Conservation (phyloP, 2,329 filamentous ascomycete genomes). For the Hymenoscyphus albidus region DNA sequence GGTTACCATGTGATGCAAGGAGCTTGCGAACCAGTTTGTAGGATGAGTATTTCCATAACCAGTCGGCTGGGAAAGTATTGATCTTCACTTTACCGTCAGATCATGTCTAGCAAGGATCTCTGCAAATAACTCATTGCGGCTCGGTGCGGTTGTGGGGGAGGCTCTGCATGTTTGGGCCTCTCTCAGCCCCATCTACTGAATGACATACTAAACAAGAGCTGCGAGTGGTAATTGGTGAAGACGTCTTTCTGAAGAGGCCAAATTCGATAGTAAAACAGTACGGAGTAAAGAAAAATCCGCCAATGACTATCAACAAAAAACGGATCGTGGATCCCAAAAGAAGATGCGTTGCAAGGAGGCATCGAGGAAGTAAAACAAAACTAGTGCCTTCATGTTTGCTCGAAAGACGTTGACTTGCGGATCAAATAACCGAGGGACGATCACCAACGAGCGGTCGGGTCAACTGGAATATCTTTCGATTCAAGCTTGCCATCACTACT, state of each 20-base stretch:
- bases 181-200: background rate
- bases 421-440: background rate
- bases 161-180: background rate
- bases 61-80: background rate
- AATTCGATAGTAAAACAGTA: background rate
- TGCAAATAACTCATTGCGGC: background rate
- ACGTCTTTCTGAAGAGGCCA: background rate
- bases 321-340: background rate
- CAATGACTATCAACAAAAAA: background rate
- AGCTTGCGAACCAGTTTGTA: conserved; percentile 11
- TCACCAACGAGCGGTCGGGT: background rate
- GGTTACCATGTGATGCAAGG: background rate
- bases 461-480: background rate
- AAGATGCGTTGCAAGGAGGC: background rate
- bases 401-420: background rate
- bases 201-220: background rate
- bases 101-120: background rate
- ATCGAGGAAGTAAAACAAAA: background rate
- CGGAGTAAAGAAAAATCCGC: background rate
- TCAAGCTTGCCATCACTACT: background rate
- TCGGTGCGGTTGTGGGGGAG: background rate
- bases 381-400: background rate
- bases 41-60: conserved; percentile 12
- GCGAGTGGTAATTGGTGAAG: background rate
- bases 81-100: background rate